These are phyloP conservation scores for Sideroxylon spinosum DNA, from an alignment of 179 eudicot genomes.

Conservation along the genomic window DNA sequence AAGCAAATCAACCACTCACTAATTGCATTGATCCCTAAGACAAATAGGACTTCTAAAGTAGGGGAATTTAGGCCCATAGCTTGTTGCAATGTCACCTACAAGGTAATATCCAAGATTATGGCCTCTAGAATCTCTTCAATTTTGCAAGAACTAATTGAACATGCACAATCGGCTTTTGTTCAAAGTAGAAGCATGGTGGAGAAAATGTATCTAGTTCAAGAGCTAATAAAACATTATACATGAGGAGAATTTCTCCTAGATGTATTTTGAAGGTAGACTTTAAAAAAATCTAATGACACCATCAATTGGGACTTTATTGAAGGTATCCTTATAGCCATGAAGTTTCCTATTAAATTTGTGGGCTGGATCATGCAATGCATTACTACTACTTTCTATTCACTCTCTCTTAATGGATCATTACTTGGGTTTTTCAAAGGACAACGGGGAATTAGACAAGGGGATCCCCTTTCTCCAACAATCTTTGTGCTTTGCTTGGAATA, in stretches of 20 bases:
- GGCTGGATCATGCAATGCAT: background rate
- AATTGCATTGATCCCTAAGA: background rate
- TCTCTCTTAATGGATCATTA: too few relatives aligned
- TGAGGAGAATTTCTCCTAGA: background rate
- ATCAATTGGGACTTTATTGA: background rate
- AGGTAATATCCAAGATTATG: background rate
- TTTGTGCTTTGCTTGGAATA: too few relatives aligned
- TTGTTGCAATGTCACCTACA: background rate
- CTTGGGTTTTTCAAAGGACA: too few relatives aligned
- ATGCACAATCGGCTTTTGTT: background rate
- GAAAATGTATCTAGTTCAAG: background rate
- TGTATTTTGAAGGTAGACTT: background rate
- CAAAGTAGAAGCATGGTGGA: background rate
- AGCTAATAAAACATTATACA: background rate
- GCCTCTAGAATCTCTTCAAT: too few relatives aligned
- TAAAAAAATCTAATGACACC: background rate
- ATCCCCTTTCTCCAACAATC: too few relatives aligned
- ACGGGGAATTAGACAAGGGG: too few relatives aligned
- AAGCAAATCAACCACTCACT: background rate
- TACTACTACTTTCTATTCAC: too few relatives aligned
- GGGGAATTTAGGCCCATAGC: background rate
- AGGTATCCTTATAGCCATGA: background rate
- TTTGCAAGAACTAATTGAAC: background rate
- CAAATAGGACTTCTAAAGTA: background rate
- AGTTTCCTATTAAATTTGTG: too few relatives aligned